Base-by-base conservation (phyloP, 2,329 filamentous ascomycete genomes). In the Thermomyces lanuginosus region DNA sequence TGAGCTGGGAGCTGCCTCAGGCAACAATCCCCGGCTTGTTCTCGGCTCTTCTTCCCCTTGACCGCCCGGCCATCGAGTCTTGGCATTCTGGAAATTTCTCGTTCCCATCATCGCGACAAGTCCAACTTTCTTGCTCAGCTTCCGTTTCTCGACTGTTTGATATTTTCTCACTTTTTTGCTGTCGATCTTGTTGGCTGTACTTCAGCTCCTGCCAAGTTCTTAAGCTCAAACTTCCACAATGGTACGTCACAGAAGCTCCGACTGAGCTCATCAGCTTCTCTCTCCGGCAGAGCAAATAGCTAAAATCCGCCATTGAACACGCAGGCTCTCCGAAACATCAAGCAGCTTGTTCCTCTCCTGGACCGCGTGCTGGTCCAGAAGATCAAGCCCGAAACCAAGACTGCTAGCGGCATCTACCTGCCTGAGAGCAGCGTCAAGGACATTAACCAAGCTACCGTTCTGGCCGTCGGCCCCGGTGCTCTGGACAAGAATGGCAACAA, bases 361-460 rank as follows among this genome's bases (percentile, higher is more conserved):
- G 89, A 98, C 73, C 86, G 89, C 48, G 83, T 98, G 45, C 77
- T 98, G 39, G 82, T 98, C 44, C 89, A 98, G 74, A 82, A 89
- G 61, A 63, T 93, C 64, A 95, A 95, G 68, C 80, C 86, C 49
- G 86, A 95, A 63, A 60, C 83, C 53, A 93, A 93, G 71, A 98
- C 89, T 26, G 83, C 89, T 45, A 76, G 76, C 49, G 89, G 89
- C 49, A 92, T 98, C 69, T 93, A 91, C 69, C 79, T 98, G 40
- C 89, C 89, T 44, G 89, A 98, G 66, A 84, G 76, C 36, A 80
- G 77, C 49, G 82, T 95, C 52, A 92, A 98, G 72, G 89, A 98
- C 60, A 72, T 95, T 54, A 95, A 93, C 62, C 86, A 95, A 68
- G 89, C 81, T 47, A 84, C 82, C 62, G 89, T 98, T 30, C 66